These are phyloP conservation scores for Populus hybrid DNA, from an alignment of 441 rosid species.

Conservation along the genomic window DNA sequence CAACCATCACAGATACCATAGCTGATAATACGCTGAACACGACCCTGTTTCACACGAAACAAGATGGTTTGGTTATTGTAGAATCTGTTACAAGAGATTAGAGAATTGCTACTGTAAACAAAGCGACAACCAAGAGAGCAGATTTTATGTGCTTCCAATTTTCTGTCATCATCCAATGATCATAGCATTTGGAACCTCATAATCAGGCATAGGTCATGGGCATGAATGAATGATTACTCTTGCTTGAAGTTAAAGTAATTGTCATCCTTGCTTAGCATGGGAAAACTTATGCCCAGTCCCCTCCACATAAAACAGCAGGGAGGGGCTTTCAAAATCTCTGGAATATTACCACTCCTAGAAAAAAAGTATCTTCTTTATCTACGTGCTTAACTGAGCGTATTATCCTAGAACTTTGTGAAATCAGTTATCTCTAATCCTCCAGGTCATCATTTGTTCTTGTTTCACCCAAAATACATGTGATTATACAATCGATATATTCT, in stretches of 20 bases:
- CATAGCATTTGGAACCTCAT: not conserved
- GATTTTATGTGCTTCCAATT: not conserved
- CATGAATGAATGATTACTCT: not conserved
- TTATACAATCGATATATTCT: not conserved
- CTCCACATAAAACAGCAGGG: not conserved
- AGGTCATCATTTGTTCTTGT: not conserved
- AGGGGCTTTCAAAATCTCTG: not conserved
- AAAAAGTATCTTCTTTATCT: not conserved
- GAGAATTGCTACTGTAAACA: not conserved
- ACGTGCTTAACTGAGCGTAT: not conserved
- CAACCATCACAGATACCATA: not conserved
- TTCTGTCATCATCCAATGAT: not conserved
- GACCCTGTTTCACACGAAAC: not conserved
- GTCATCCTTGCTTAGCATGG: not conserved
- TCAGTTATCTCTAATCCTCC: not conserved
- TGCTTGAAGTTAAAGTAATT: not conserved
- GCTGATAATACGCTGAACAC: not conserved
- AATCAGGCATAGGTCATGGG: not conserved
- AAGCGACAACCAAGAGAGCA: not conserved
- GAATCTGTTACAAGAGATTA: not conserved
- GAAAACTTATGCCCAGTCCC: not conserved
- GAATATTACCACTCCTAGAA: not conserved
- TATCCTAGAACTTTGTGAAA: not conserved
- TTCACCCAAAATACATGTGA: not conserved
- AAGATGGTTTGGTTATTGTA: not conserved